Conservation (phyloP, 352 stramenopile species). For the Pythium brassicae region DNA sequence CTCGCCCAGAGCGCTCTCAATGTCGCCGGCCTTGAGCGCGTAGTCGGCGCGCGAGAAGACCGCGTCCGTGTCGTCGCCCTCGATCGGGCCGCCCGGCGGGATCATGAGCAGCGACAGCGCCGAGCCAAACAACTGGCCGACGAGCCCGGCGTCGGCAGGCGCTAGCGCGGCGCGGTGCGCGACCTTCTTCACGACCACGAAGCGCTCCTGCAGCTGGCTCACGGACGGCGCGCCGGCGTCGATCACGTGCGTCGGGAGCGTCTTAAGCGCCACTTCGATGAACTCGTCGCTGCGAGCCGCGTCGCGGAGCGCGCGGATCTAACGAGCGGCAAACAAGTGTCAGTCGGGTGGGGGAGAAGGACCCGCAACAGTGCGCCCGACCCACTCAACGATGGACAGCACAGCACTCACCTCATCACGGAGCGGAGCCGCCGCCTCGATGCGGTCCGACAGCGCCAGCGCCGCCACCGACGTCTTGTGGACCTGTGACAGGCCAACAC, state of each 20-base stretch:
- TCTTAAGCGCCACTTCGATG: constrained; percentile 66
- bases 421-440: constrained; percentile 69
- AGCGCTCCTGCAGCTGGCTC: constrained; percentile 76
- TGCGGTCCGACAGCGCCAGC: constrained; percentile 71
- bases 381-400: neutral
- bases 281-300: constrained; percentile 69
- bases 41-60: constrained; percentile 81
- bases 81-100: constrained; percentile 67
- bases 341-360: too few species aligned
- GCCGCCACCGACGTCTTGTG: constrained; percentile 82
- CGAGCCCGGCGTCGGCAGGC: constrained; percentile 60
- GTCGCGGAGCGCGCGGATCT: constrained; percentile 65
- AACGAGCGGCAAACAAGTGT: too few species aligned
- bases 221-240: constrained; percentile 71
- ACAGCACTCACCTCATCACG: constrained; percentile 40
- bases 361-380: neutral
- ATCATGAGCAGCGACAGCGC: constrained; percentile 76
- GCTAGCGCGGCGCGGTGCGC: constrained; percentile 65
- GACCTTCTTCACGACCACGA: constrained; percentile 74
- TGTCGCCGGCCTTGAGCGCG: constrained; percentile 74
- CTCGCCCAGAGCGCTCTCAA: constrained; percentile 65
- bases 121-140: constrained; percentile 66
- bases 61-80: constrained; percentile 66
- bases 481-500: too few species aligned
- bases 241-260: constrained; percentile 49